Evolutionary conservation across 805 yeast genomes (phyloP).

Genomic region (Middelhovenomyces tepae): DNA sequence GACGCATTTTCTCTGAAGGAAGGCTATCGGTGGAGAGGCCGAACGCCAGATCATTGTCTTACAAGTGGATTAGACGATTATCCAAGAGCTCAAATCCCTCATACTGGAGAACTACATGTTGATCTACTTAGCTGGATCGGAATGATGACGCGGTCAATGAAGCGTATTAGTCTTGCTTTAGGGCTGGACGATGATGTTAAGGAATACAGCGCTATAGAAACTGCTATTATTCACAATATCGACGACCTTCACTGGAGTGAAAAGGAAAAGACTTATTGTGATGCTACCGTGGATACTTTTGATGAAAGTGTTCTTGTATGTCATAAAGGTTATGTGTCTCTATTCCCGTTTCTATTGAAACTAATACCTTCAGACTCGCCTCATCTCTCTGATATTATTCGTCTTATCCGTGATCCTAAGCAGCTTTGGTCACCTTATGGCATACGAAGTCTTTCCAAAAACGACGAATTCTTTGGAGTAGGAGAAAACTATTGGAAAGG

Average conservation of each 20-base stretch:
- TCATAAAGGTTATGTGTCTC: slow-evolving; percentile 78
- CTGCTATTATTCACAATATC: slow-evolving; percentile 52
- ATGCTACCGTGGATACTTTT: slow-evolving; percentile 63
- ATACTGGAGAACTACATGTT: slow-evolving; percentile 81
- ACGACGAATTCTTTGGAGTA: slow-evolving; percentile 55
- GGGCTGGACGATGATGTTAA: slow-evolving; percentile 50
- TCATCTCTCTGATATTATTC: slow-evolving; percentile 44
- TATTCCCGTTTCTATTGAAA: slow-evolving; percentile 75
- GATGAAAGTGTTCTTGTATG: slow-evolving; percentile 66
- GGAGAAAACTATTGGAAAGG: slow-evolving; percentile 96
- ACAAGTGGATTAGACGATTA: slow-evolving; percentile 95
- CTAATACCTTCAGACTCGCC: slow-evolving; percentile 44
- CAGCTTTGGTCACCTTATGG: slow-evolving; percentile 76
- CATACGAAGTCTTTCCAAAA: slow-evolving; percentile 66
- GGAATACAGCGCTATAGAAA: slow-evolving; percentile 45
- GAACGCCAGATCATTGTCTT: slow-evolving; percentile 74
- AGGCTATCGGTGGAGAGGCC: slow-evolving; percentile 88
- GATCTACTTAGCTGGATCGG: slow-evolving; percentile 92
- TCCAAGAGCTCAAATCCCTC: slow-evolving; percentile 76
- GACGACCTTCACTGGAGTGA: slow-evolving; percentile 77
- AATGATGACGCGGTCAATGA: slow-evolving; percentile 78
- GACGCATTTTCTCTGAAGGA: slow-evolving; percentile 42
- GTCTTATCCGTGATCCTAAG: slow-evolving; percentile 55
- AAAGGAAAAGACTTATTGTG: slow-evolving; percentile 63
- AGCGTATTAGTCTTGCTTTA: slow-evolving; percentile 56